Evolutionary conservation across 1,284 basidiomycete genomes (phyloP), one percentile per base, ranked within the genome.

Genomic region (Trichosporon sp.): DNA sequence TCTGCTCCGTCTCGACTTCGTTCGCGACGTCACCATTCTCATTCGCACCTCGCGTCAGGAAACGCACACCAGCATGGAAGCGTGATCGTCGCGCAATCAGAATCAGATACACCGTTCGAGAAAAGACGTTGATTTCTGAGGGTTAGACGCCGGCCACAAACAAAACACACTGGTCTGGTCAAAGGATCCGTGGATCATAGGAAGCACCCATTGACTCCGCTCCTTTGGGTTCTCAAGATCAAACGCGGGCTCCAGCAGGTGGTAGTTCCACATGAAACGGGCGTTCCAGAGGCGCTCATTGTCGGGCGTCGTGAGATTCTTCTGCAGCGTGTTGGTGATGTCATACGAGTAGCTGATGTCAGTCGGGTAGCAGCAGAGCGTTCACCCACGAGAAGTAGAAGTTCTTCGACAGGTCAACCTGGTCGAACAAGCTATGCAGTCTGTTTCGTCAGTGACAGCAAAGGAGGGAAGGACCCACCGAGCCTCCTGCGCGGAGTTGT

Each of bases 1-100:
- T 97, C 80, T 99, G 97, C 79, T 99, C 97, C 0, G 96, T 98
- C 84, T 99, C 97, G 1, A 99, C 97, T 83, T 99, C 97, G 78
- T 99, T 99, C 0, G 96, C 97, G 1, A 99, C 97, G 79, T 98
- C 93, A 1, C 97, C 97, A 68, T 81, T 74, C 76, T 96, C 92
- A 78, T 98, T 96, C 21, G 96, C 93, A 0, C 97, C 97, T 70
- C 97, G 89, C 74, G 96, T 98, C 38, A 98, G 85, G 85, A 97
- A 99, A 32, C 97, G 88, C 1, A 96, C 95, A 21, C 97, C 97
- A 11, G 97, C 97, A 83, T 93, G 98, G 84, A 98, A 94, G 0
- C 97, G 88, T 4, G 96, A 98, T 56, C 97, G 87, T 2, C 97
- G 89, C 0, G 96, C 97, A 68, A 99, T 96, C 12, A 99, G 86